Base-by-base conservation (phyloP, 306 rosid genomes). In the Cajanus cajan region DNA sequence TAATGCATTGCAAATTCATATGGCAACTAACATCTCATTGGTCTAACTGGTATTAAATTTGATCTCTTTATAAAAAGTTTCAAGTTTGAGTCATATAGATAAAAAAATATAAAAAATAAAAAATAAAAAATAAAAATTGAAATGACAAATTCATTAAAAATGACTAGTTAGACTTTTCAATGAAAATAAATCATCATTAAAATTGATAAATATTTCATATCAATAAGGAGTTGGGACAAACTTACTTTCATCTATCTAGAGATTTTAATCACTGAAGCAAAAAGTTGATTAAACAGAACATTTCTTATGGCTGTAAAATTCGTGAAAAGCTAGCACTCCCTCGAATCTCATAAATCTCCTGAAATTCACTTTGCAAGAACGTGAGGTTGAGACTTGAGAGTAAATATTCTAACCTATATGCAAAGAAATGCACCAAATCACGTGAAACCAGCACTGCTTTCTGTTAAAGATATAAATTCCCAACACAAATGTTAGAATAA, bases 391-490 rank as follows among this genome's bases (percentile, higher is more conserved):
- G 57, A 33, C 65, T 47, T 57, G 31, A 55, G 57, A 33, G 24
- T 58, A 52, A 68, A 69, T 76, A 61, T 75, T 58, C 77, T 62
- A 50, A 7, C 54, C n/a, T 50, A 6, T 15, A 14, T 4, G 68
- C 74, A 50, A 82, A 72, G 82, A 69, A 69, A 77, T 40, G 78
- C 41, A 77, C 59, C 82, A 62, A 72, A 50, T 62, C 86, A 82
- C 82, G 74, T 72, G 80, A 14, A 80, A 4, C 41, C 58, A 62
- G 22, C 43, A 36, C 59, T 36, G 22, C 19, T 51, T 63, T 63
- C 50, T 73, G 33, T 25, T 79, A 71, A 78, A 43, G 51, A 28
- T 12, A 74, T 73, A 41, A 40, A 64, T 73, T 8, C 44, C 74
- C 11, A 62, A 2, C 13, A 24, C 2, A 41, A 37, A 18, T 70